phyloP scores from a whole-genome alignment of 2,329 filamentous ascomycete species.

The Ambrosiella cleistominuta region DNA sequence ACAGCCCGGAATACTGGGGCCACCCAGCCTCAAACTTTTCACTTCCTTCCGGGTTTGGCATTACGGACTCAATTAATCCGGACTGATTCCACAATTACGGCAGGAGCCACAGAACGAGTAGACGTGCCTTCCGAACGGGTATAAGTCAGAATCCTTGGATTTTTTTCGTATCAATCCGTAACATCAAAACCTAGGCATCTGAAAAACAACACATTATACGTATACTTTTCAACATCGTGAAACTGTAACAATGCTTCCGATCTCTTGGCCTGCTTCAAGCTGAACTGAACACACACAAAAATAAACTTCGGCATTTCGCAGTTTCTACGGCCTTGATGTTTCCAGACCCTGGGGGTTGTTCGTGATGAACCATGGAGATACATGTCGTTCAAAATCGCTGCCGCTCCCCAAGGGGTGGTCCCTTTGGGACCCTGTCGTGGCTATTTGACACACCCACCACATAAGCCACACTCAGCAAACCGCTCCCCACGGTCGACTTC shows the following conservation, averaged over 20 bases:
- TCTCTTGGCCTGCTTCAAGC: too few species aligned
- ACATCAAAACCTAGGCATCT: too few species aligned
- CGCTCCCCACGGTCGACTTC: background rate
- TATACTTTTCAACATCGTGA: too few species aligned
- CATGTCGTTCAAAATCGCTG: too few species aligned
- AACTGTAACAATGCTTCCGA: too few species aligned
- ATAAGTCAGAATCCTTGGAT: background rate
- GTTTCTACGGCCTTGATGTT: background rate
- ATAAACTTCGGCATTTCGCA: background rate
- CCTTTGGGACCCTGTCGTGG: too few species aligned
- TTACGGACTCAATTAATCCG: background rate
- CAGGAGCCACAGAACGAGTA: background rate
- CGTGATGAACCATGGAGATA: background rate
- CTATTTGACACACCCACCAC: too few species aligned
- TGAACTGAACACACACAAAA: background rate
- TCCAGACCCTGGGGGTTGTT: background rate
- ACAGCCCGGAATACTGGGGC: background rate
- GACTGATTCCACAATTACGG: background rate
- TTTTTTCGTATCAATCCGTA: too few species aligned
- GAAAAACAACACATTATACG: too few species aligned
- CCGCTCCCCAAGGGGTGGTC: too few species aligned
- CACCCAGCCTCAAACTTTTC: background rate
- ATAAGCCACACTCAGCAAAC: background rate
- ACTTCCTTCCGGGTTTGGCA: background rate
- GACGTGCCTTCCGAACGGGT: background rate